Conservation (phyloP, 1,139 yeast genomes). For the Wickerhamomyces sp. region DNA sequence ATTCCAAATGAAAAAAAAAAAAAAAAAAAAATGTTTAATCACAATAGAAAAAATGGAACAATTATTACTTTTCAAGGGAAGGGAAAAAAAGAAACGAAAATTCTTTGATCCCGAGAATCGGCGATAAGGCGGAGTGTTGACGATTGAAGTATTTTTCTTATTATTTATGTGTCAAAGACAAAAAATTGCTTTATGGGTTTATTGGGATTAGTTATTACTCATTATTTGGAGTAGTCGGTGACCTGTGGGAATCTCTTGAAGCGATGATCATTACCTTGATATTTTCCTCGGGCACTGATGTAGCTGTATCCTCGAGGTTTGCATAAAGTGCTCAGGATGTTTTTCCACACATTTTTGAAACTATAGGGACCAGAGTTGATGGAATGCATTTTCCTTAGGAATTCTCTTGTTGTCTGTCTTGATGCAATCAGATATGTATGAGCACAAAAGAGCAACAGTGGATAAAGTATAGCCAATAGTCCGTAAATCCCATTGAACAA, state of each 20-base stretch:
- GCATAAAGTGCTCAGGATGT: constrained; percentile 45
- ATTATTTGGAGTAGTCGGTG: neutral
- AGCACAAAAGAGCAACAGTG: constrained; percentile 44
- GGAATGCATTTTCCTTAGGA: constrained; percentile 36
- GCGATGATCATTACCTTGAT: constrained; percentile 40
- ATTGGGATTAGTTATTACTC: neutral
- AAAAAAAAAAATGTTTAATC: too few species aligned
- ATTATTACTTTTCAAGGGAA: too few species aligned
- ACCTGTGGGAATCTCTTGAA: constrained; percentile 23
- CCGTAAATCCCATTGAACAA: constrained; percentile 35
- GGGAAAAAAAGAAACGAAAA: too few species aligned
- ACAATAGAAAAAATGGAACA: too few species aligned
- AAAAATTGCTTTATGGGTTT: too few species aligned
- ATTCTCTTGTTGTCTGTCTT: constrained; percentile 72
- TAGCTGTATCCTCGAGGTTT: constrained; percentile 43
- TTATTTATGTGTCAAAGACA: too few species aligned
- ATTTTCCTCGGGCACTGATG: constrained; percentile 34
- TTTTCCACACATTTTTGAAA: constrained; percentile 24
- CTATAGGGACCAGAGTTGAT: constrained; percentile 13
- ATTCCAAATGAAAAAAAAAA: too few species aligned
- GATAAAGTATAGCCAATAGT: constrained; percentile 44
- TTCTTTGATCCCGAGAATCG: too few species aligned
- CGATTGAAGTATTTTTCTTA: too few species aligned
- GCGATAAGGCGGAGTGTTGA: too few species aligned
- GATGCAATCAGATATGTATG: constrained; percentile 51